Evolutionary conservation across 148 eudicot species (phyloP), one percentile per base, ranked within the genome.

Genomic region (Persicaria tinctoria): DNA sequence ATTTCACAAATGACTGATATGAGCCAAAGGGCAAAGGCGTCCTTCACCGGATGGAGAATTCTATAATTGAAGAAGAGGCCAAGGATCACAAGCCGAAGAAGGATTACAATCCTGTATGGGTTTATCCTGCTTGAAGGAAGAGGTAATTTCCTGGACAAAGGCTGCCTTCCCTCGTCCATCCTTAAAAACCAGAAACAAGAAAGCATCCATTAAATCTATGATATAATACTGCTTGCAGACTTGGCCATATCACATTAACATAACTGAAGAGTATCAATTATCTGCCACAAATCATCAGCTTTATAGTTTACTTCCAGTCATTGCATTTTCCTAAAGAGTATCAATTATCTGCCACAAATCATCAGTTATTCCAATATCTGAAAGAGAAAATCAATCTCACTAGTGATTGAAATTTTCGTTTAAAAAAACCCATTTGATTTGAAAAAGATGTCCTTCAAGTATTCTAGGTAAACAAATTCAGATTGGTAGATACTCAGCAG

Each of bases 121-220:
- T 80, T 93, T 79, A 93, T 91, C 89, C 56, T 93, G 93, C 98
- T 93, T 55, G 98, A 91, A 70, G 95, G 81, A 81, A 93, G 85
- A 8, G 97, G 98, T 74, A 85, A 53, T 81, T 93, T 93, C 82
- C 98, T 87, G 5, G 97, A 91, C 16, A 93, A 89, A 66, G 97
- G 97, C 78, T 93, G 98, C 83, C 98, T 88, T 41, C 98, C 98
- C 83, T 91, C 97, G 77, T 93, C 98, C 97, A 87, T 88, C 89
- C 98, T 93, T 60, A 4, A 79, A 74, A 80, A 46, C 70, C 41
- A 78, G 51, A 79, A 41, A 73, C 20, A 44, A 75, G 53, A 51
- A 72, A 46, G 38, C n/a, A 5, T 41, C 70, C n/a, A 64, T 41
- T 41, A 10, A 64, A 0, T 38, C 46, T 66, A 11, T 14, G 70